Percentiles rank a stretch among this genome's conserved stretches.
phyloP scores from a whole-genome alignment of 2,329 filamentous ascomycete genomes.

The Aspergillus versicolor region DNA sequence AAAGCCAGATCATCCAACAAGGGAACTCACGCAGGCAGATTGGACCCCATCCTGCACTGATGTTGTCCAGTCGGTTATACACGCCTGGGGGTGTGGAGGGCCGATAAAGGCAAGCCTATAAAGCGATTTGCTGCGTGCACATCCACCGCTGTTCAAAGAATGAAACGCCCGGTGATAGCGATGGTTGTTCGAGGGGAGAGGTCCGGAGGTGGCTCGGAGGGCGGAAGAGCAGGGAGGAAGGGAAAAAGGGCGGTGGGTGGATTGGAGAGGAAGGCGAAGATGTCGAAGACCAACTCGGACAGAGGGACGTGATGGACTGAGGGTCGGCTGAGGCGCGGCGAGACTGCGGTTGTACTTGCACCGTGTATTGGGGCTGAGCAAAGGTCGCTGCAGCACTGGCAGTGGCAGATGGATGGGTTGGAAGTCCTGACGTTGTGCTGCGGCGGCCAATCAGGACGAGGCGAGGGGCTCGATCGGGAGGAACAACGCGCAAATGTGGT shows the following conservation, averaged over 20 bases:
- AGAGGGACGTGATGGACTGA: constrained; percentile 9
- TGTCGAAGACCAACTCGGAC: constrained; percentile 14
- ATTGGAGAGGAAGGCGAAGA: constrained; percentile 11
- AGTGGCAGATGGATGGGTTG: constrained; percentile 10
- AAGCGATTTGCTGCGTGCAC: constrained; percentile 30
- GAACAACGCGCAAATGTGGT: constrained; percentile 1
- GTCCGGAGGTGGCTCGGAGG: constrained; percentile 9
- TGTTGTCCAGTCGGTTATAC: constrained; percentile 25
- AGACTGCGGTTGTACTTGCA: constrained; percentile 16
- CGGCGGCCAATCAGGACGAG: constrained; percentile 18
- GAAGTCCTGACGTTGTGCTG: constrained; percentile 18
- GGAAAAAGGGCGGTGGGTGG: constrained; percentile 8
- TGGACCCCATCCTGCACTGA: constrained; percentile 54
- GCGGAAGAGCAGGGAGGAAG: constrained; percentile 5
- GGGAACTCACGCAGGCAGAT: constrained; percentile 61
- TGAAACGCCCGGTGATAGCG: constrained; percentile 16
- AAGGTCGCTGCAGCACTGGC: neutral
- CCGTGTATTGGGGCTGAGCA: constrained; percentile 18
- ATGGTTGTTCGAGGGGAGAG: constrained; percentile 3
- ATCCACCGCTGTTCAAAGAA: constrained; percentile 31
- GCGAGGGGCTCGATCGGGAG: constrained; percentile 19
- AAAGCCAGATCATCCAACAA: constrained; percentile 6
- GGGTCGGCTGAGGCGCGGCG: constrained; percentile 9
- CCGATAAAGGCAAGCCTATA: constrained; percentile 38
- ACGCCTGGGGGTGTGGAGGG: constrained; percentile 29